Base-by-base conservation (phyloP, 345 rosid genomes). In the Turnera subulata region DNA sequence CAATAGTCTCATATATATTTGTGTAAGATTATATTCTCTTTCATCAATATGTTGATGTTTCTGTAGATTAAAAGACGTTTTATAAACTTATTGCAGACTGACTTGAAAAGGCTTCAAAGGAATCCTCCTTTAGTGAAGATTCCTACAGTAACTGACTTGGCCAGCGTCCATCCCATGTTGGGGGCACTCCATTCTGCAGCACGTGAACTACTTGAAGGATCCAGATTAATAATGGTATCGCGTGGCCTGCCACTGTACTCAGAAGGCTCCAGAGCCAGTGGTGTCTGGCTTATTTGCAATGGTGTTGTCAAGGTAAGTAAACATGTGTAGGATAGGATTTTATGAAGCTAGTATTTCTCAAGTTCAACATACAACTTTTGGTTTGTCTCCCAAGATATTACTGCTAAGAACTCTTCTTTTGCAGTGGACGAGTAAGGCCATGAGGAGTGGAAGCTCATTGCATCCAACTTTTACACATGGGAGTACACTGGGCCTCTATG, bases 391-490 rank as follows among this genome's bases (percentile, higher is more conserved):
- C 13, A 20, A 22, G 26, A n/a, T n/a, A n/a, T n/a, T n/a, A 51
- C 11, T 23, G 14, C 29, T 38, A 48, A 23, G 38, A 32, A 26
- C 54, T 58, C 42, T 47, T 45, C 35, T 61, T 76, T 76, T 65
- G 71, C 84, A 93, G 99, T 93, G 99, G 99, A 71, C 73, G 12
- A 85, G 96, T 66, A 82, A 74, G 68, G 75, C 68, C 63, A 62
- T 82, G 72, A 68, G 71, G 60, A 89, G 70, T 82, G 81, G 74
- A 58, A 83, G 84, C 55, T 85, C 94, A 5, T 59, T 93, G 65
- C 96, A 93, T 81, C 99, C 99, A 61, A 82, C 83, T 29, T 85
- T 93, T 46, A 66, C 91, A 46, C 86, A 93, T 65, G 96, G 99
- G 61, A 89, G 94, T 73, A 89, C 96, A 6, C 73, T 93, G 71